Evolutionary conservation across 202 grass and related monocot genomes (phyloP), one percentile per base, ranked within the genome.

Genomic region (Bolboschoenoplectus hybrid): DNA sequence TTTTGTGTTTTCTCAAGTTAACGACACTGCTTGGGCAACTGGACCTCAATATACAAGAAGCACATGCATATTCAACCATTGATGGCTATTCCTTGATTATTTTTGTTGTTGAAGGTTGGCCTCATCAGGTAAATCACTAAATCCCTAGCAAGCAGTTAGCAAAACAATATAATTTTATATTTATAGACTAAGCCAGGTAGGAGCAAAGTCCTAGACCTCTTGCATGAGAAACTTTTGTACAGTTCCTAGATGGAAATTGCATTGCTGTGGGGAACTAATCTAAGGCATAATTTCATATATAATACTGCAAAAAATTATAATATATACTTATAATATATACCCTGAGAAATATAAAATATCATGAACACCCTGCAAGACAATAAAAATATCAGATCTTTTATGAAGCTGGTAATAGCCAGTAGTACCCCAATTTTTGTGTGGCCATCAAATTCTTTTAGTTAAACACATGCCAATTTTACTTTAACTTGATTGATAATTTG

Each of bases 31-130:
- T 97, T 76, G 86, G 85, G 41, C 88, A 91, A 36, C 87, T 97
- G 81, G 89, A 91, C 44, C 92, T 97, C 67, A 97, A 97, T 89
- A 97, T 97, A 74, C 91, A 91, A 89, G 92, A 97, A 93, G 95
- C 92, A 7, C 92, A 97, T 91, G 92, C 92, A 91, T 97, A 91
- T 91, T 92, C 92, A n/a, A 97, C 95, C 2, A 87, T 47, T 35
- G 95, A 97, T 72, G 91, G 95, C 13, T 97, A 91, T 86, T 97
- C 91, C 20, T 89, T 97, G 83, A 88, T 94, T 83, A 91, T 97
- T 72, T 97, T 97, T 91, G 92, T 97, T 91, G 91, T 93, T 83
- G 89, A 94, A 64, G 95, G 95, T 19, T 97, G 95, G 92, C 76
- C 46, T 34, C 58, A 89, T 83, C 91, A 97, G 95, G 95, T 97